phyloP scores from a whole-genome alignment of 2,329 filamentous ascomycete species.

The Claviceps pazoutovae region DNA sequence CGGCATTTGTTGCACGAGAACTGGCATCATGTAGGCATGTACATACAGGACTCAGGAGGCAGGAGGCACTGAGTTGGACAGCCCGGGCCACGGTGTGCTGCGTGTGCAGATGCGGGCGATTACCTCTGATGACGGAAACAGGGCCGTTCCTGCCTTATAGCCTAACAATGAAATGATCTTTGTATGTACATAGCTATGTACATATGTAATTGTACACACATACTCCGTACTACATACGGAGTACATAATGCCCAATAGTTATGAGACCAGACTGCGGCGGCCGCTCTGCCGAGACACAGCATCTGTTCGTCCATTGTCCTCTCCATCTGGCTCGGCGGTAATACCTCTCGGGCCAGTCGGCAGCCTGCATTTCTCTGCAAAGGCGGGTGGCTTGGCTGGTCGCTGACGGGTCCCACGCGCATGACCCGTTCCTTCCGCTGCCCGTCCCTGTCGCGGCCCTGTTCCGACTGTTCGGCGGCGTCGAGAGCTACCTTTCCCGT shows the following conservation, averaged over 20 bases:
- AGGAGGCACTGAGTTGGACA: not conserved
- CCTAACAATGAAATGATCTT: no score
- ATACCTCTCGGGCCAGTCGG: constrained; percentile 1
- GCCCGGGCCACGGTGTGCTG: no score
- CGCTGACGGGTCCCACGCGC: not conserved
- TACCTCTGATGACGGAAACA: no score
- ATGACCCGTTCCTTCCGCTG: constrained; percentile 1
- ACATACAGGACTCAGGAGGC: not conserved
- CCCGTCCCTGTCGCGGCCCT: not conserved
- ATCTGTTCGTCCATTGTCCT: not conserved
- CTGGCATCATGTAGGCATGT: no score
- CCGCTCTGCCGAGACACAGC: constrained; percentile 1
- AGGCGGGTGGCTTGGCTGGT: not conserved
- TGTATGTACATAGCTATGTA: no score
- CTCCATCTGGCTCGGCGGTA: not conserved
- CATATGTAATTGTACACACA: no score
- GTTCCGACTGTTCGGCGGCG: not conserved
- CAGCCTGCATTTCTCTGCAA: not conserved
- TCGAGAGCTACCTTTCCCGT: no score
- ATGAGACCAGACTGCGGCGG: not conserved
- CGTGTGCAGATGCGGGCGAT: no score
- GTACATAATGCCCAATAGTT: no score
- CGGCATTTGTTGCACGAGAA: not conserved
- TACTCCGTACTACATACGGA: no score
- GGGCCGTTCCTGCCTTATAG: no score